Base-by-base conservation (phyloP, 768 basidiomycete species). In the Lentinula aciculospora region DNA sequence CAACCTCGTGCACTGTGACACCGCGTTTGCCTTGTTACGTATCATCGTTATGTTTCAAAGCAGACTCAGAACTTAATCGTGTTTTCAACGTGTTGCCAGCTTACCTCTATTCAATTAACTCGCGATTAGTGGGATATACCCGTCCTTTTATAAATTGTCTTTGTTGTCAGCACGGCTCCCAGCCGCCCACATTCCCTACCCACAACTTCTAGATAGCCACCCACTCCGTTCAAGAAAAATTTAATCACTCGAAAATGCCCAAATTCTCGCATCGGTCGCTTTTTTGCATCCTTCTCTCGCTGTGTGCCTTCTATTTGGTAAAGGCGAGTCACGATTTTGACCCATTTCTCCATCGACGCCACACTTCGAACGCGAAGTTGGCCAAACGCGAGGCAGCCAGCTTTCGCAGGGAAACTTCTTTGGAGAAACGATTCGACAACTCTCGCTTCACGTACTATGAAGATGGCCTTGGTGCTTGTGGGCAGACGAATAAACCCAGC, bases 381-480 rank as follows among this genome's bases (percentile, higher is more conserved):
- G 21, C 37, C 10, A 54, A 56, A 29, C 54, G 54, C 40, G 40
- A 56, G 54, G 21, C 29, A 31, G 54, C 54, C 2, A 56, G 42
- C 21, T 45, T 57, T 48, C 56, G 56, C 29, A 27, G 23, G 27
- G 15, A 19, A 9, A 36, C 56, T 6, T 37, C 34, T 10, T 39
- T 57, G 25, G 44, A 32, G 21, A 57, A 48, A 32, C 44, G 56
- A 12, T 57, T 57, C 46, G 56, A 57, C 36, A 17, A 57, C 25
- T 15, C 34, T 3, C 28, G 56, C 19, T 57, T 57, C 31, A 57
- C 56, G 7, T 57, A 48, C 46, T 57, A 21, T n/a, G 56, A 15
- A 17, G 56, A 19, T 21, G 56, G 56, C 3, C 44, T 57, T 15
- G 54, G 59, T 34, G 59, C 58, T 51, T 56, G 51, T 53, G 61